phyloP scores from a whole-genome alignment of 805 yeast genomes.

The Candida krabiensis region DNA sequence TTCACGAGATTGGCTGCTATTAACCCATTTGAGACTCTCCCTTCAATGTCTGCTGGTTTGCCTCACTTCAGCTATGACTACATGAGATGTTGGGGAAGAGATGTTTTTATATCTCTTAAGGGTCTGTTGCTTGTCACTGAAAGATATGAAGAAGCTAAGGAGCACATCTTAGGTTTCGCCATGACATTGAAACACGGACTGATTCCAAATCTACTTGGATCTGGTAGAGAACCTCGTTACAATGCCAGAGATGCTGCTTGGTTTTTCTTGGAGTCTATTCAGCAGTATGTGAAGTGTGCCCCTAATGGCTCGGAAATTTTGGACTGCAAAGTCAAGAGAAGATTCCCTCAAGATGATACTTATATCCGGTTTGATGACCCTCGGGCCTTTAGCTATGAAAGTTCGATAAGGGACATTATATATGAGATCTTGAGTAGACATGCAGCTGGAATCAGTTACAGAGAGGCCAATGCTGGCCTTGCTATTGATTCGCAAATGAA shows the following conservation, averaged over 20 bases:
- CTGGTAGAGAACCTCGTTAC: conserved; percentile 91
- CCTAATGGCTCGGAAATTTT: conserved; percentile 71
- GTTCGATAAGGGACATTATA: conserved; percentile 71
- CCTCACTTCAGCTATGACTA: conserved; percentile 90
- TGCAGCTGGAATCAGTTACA: conserved; percentile 80
- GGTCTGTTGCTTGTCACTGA: conserved; percentile 81
- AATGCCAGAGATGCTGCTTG: conserved; percentile 97
- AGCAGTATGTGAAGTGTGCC: conserved; percentile 68
- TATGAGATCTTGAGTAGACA: conserved; percentile 85
- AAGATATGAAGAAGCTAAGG: conserved; percentile 73
- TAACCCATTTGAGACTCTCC: conserved; percentile 57
- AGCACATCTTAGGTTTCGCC: conserved; percentile 84
- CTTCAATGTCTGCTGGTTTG: conserved; percentile 91
- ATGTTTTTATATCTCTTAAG: conserved; percentile 82
- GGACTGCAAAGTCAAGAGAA: conserved; percentile 69
- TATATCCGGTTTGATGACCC: conserved; percentile 69
- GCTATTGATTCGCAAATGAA: conserved; percentile 88
- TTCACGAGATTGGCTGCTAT: conserved; percentile 71
- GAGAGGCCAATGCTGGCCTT: conserved; percentile 96
- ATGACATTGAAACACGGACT: conserved; percentile 91
- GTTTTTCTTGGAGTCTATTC: conserved; percentile 89
- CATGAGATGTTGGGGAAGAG: conserved; percentile 99
- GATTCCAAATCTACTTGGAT: conserved; percentile 89
- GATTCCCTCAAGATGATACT: conserved; percentile 82
- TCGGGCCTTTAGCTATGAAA: conserved; percentile 70